Base-by-base conservation (phyloP, 2,329 filamentous ascomycete genomes). In the Aureobasidium pullulans region DNA sequence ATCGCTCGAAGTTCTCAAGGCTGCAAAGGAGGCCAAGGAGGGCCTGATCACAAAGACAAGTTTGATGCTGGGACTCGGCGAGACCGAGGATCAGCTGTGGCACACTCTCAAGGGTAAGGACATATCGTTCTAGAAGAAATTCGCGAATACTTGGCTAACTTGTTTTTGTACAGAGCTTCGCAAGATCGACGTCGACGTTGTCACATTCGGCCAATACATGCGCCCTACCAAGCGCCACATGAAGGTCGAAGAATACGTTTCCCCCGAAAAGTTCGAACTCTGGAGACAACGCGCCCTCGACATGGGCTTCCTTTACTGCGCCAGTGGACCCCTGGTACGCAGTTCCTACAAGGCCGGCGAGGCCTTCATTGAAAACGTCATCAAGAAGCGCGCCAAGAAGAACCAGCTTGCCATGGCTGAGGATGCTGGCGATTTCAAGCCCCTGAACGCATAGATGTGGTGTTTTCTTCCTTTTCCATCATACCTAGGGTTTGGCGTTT, bases 121-220 rank as follows among this genome's bases (percentile, higher is more conserved):
- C 19, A 3, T 10, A 0, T 4, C 3, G 11, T 5, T 2, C 2
- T 13, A 11, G 2, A 2, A 31, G 6, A 9, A 15, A 16, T 16
- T 9, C 3, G 7, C 3, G 23, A 23, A 23, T 23, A 23, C 23
- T 23, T 19, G 8, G 28, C 15, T 65, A 32, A 54, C 16, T 31
- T 31, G 10, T 1, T 44, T 46, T 28, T 37, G 50, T 32, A 47
- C 61, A 84, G 89, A 95, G 72, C 81, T 99, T 11, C 84, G 94
- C 60, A 86, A 86, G 64, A 82, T 85, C 60, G 79, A 89, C 62
- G 92, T 96, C 47, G 94, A 99, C 67, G 90, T 99, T 11, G 91
- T 99, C 60, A 99, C 94, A 0, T 99, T 99, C 66, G 94, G 94
- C n/a, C 94, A 99, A 78, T 99, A 99, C 79, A 99, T 99, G 94